These are phyloP conservation scores for Penicilliopsis zonata DNA, from an alignment of 495 filamentous ascomycete genomes.

Conservation along the genomic window DNA sequence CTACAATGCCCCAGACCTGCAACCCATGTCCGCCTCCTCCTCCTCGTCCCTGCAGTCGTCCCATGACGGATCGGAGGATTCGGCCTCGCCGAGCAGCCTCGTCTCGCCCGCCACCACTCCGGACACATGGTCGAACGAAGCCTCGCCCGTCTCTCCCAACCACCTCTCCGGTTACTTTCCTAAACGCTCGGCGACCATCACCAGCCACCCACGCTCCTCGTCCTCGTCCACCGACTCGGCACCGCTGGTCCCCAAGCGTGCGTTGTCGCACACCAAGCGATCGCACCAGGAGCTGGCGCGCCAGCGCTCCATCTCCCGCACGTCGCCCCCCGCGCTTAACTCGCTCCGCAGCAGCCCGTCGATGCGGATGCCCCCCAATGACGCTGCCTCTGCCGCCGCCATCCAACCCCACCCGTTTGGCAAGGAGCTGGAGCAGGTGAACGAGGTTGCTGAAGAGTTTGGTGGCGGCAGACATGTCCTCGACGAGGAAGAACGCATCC, in stretches of 20 bases:
- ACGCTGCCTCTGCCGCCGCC: constrained; percentile 25
- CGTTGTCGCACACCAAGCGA: constrained; percentile 76
- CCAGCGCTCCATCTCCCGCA: constrained; percentile 50
- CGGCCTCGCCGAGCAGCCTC: constrained; percentile 44
- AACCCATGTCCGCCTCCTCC: constrained; percentile 36
- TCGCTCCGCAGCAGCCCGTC: constrained; percentile 21
- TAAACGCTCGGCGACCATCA: constrained; percentile 30
- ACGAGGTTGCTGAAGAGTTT: constrained; percentile 74
- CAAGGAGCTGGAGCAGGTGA: constrained; percentile 39
- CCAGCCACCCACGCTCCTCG: constrained; percentile 29
- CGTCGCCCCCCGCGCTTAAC: constrained; percentile 28
- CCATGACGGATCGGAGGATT: constrained; percentile 49
- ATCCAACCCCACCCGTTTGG: constrained; percentile 31
- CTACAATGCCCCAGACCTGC: constrained; percentile 80
- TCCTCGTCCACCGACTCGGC: constrained; percentile 36
- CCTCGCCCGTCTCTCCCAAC: constrained; percentile 55
- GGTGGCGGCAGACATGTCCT: constrained; percentile 48
- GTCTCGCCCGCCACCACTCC: constrained; percentile 55
- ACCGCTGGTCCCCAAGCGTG: constrained; percentile 60
- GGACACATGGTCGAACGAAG: constrained; percentile 54
- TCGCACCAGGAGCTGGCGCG: constrained; percentile 54
- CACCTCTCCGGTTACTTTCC: constrained; percentile 77
- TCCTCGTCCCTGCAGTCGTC: constrained; percentile 41
- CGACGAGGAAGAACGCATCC: constrained; percentile 58
- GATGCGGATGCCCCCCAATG: constrained; percentile 27